Conservation (phyloP, 2,329 filamentous ascomycete species). For the Talaromyces rugulosus region DNA sequence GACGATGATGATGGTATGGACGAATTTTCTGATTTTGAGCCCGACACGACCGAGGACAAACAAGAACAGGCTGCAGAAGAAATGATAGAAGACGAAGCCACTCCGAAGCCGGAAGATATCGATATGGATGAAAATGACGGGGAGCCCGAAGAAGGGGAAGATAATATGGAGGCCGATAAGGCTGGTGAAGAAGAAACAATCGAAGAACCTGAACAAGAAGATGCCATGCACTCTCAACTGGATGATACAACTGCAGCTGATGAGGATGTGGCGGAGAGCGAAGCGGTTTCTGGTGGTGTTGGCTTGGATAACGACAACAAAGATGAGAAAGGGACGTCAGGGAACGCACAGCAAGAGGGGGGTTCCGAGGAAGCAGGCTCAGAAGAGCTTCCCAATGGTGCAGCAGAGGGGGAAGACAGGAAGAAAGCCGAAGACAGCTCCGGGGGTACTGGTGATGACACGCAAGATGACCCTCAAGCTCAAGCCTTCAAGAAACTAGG, state of each 20-base stretch:
- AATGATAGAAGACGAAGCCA: conserved; percentile 24
- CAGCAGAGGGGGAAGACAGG: conserved; percentile 38
- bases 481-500: conserved; percentile 93
- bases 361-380: conserved; percentile 45
- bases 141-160: conserved; percentile 19
- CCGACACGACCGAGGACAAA: conserved; percentile 32
- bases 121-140: conserved; percentile 38
- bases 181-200: conserved; percentile 38
- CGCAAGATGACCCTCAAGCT: conserved; percentile 40
- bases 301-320: conserved; percentile 38
- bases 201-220: conserved; percentile 49
- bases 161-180: conserved; percentile 39
- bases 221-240: conserved; percentile 42
- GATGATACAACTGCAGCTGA: conserved; percentile 50
- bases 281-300: conserved; percentile 36
- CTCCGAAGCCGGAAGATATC: conserved; percentile 29
- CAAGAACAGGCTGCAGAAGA: conserved; percentile 19
- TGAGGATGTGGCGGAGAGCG: conserved; percentile 48
- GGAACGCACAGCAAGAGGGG: conserved; percentile 38
- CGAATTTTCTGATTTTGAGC: conserved; percentile 42
- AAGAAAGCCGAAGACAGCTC: conserved; percentile 30
- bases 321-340: conserved; percentile 41
- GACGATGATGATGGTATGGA: conserved; percentile 44
- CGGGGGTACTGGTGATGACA: conserved; percentile 32
- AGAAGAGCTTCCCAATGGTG: conserved; percentile 41